Conservation (phyloP, 2,329 filamentous ascomycete species). For the Bipolaris zeicola region DNA sequence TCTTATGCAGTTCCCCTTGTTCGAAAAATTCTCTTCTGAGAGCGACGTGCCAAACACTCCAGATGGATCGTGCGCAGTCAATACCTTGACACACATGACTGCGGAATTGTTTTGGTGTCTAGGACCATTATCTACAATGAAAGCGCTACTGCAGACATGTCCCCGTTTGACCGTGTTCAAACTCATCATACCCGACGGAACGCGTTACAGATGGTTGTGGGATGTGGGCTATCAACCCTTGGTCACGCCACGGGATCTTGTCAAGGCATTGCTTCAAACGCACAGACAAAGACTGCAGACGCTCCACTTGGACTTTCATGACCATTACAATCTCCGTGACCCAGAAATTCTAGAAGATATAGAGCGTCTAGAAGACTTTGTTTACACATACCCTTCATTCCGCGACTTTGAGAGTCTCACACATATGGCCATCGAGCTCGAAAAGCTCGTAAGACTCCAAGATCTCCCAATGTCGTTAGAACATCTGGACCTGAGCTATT, state of each 20-base stretch:
- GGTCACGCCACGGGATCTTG: constrained; percentile 5
- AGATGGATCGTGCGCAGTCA: background rate
- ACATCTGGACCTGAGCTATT: background rate
- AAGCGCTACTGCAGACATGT: constrained; percentile 1
- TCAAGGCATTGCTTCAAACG: constrained; percentile 7
- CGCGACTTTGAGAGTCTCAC: constrained; percentile 2
- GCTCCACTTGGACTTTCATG: background rate
- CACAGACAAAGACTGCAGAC: constrained; percentile 2
- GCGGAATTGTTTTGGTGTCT: constrained; percentile 8
- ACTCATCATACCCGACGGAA: background rate
- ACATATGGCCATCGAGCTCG: constrained; percentile 4
- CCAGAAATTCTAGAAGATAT: background rate
- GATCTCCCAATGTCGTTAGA: constrained; percentile 1
- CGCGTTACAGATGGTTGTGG: background rate
- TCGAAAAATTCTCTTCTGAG: constrained; percentile 7
- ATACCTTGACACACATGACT: background rate
- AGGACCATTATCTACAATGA: background rate
- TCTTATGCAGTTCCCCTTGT: constrained; percentile 6
- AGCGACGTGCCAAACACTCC: background rate
- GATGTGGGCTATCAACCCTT: constrained; percentile 2
- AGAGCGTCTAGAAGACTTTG: background rate
- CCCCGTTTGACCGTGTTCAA: background rate
- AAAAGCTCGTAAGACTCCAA: background rate
- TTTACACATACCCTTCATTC: background rate
- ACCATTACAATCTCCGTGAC: background rate